Evolutionary conservation across 2,329 filamentous ascomycete genomes (phyloP).

Genomic region (Beauveria australis): DNA sequence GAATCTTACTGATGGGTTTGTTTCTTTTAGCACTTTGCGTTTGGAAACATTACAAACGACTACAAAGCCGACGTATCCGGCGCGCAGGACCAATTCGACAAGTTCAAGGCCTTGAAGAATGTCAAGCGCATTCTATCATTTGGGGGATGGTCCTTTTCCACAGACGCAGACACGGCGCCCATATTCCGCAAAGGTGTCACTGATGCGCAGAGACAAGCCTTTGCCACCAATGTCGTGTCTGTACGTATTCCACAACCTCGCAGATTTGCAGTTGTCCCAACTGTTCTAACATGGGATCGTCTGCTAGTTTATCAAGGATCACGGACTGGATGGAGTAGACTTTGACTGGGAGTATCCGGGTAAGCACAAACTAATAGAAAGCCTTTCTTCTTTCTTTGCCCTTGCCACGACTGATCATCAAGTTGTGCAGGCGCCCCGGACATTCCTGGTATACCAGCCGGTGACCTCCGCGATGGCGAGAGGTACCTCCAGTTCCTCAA

Average conservation of each 20-base stretch:
- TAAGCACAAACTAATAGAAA: background rate
- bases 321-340: constrained; percentile 26
- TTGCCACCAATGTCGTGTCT: constrained; percentile 21
- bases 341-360: constrained; percentile 21
- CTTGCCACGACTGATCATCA: background rate
- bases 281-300: no score
- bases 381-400: background rate
- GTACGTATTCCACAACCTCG: background rate
- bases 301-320: constrained; percentile 25
- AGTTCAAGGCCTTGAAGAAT: constrained; percentile 17
- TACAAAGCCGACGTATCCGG: constrained; percentile 17
- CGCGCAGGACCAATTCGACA: constrained; percentile 19
- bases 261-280: background rate
- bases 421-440: background rate
- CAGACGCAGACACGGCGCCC: constrained; percentile 23
- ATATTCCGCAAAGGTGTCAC: constrained; percentile 27
- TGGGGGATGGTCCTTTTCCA: constrained; percentile 37
- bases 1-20: background rate
- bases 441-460: constrained; percentile 22
- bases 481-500: constrained; percentile 26
- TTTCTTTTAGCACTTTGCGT: constrained; percentile 18
- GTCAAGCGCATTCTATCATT: constrained; percentile 31
- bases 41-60: constrained; percentile 15
- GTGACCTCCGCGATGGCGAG: constrained; percentile 17
- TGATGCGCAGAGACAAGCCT: constrained; percentile 21